Evolutionary conservation across 345 rosid genomes (phyloP), one percentile per base, ranked within the genome.

Genomic region (Murraya koenigii): DNA sequence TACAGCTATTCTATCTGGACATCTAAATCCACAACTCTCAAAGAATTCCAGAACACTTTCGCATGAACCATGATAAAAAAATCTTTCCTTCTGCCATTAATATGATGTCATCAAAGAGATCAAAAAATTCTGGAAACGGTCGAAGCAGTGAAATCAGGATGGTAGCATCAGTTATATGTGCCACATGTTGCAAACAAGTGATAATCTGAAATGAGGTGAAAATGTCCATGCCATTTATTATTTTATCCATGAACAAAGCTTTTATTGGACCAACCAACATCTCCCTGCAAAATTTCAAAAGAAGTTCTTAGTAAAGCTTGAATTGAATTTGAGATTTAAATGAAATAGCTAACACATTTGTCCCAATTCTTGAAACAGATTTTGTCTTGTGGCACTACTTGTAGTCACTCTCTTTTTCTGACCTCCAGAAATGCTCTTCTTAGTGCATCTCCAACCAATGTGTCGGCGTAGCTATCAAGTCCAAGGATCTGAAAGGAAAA

Each of bases 211-310:
- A 88, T 7, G 88, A 80, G 1, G 91, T 88, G 13, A 86, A 85
- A 44, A 87, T 88, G 76, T 88, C 91, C 20, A 88, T 74, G 20
- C 88, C 91, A 6, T 87, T 88, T 17, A 89, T 86, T 58, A 88
- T 86, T 76, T 88, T 88, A 41, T 88, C 89, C 89, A 88, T 88
- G 80, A 88, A 85, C 20, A 86, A 65, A 0, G 86, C 86, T 56
- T 80, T 81, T 0, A 86, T 84, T 4, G 87, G 86, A 26, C 91
- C 89, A 0, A 83, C 88, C 75, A 88, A 39, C 81, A 86, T 80
- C 75, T 88, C 15, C 89, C 85, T 86, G 78, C 68, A 75, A 8
- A 41, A 22, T 49, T 17, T 26, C 63, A 64, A 7, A 30, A 30
- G 32, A 30, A 30, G 32, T 30, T 30, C 32, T 30, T 30, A 30